Evolutionary conservation across 495 filamentous ascomycete genomes (phyloP).

Genomic region (Tuber melanosporum): DNA sequence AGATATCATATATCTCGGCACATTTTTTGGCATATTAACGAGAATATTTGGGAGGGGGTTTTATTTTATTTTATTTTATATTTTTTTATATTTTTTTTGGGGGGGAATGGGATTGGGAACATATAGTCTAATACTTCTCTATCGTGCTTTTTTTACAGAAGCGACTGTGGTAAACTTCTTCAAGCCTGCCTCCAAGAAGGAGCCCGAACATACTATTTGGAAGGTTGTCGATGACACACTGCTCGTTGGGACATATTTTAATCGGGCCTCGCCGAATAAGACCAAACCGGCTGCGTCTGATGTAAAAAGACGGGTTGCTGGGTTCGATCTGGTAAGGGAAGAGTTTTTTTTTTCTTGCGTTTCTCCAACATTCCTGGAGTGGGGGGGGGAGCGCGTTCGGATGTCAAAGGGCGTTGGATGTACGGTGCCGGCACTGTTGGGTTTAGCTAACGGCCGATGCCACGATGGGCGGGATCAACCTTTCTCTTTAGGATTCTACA

Average conservation of each 20-base stretch:
- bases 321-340: constrained; percentile 74
- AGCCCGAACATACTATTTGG: constrained; percentile 73
- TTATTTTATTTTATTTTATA: background rate
- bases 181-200: constrained; percentile 77
- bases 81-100: background rate
- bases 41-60: background rate
- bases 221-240: constrained; percentile 60
- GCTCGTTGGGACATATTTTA: constrained; percentile 65
- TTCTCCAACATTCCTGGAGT: background rate
- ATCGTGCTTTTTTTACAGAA: constrained; percentile 48
- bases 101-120: background rate
- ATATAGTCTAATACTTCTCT: constrained; percentile 15
- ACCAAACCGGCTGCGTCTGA: constrained; percentile 41
- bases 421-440: background rate
- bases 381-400: background rate
- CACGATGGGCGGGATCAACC: constrained; percentile 1
- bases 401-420: background rate
- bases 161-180: constrained; percentile 74
- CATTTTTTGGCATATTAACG: background rate
- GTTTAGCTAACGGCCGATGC: constrained; percentile 13
- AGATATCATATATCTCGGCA: background rate
- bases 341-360: background rate
- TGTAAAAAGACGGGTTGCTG: constrained; percentile 59
- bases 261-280: constrained; percentile 41
- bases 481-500: constrained; percentile 67